A percentile compares a stretch with the other conserved stretches of the same genome.
These are phyloP conservation scores for Gynandropsis gynandra DNA, from an alignment of 345 rosid genomes.

Conservation along the genomic window DNA sequence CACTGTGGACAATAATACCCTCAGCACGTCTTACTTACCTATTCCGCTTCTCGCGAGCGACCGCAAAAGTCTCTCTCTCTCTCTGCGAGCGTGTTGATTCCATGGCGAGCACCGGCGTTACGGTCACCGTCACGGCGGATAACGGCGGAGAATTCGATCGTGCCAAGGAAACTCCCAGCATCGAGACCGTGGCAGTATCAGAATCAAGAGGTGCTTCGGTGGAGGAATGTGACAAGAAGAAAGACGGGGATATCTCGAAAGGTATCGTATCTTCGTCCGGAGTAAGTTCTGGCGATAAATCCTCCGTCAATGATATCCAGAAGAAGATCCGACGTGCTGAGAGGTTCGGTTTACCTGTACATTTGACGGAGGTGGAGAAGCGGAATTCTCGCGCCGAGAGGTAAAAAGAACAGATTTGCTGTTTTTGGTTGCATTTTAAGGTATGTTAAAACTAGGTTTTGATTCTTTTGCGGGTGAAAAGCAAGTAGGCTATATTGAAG, in stretches of 20 bases:
- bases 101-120: slow-evolving; percentile 41
- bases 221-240: slow-evolving; percentile 21
- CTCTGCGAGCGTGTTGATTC: neutral
- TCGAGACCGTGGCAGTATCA: slow-evolving; percentile 15
- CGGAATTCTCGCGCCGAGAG: slow-evolving; percentile 93
- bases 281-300: slow-evolving; percentile 24
- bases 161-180: slow-evolving; percentile 21
- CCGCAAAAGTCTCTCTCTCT: neutral
- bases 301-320: slow-evolving; percentile 43
- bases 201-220: slow-evolving; percentile 14
- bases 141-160: slow-evolving; percentile 26
- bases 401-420: slow-evolving; percentile 21
- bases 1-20: no score
- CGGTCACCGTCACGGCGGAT: slow-evolving; percentile 22
- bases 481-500: neutral
- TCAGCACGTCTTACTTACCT: neutral
- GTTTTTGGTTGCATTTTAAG: neutral
- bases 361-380: slow-evolving; percentile 80
- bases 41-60: neutral
- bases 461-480: neutral
- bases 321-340: slow-evolving; percentile 92
- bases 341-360: slow-evolving; percentile 76
- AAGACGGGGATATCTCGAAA: slow-evolving; percentile 33
- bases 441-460: slow-evolving; percentile 21
- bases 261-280: slow-evolving; percentile 19